phyloP scores from a whole-genome alignment of 208 protist species.

The Acanthamoeba quina region DNA sequence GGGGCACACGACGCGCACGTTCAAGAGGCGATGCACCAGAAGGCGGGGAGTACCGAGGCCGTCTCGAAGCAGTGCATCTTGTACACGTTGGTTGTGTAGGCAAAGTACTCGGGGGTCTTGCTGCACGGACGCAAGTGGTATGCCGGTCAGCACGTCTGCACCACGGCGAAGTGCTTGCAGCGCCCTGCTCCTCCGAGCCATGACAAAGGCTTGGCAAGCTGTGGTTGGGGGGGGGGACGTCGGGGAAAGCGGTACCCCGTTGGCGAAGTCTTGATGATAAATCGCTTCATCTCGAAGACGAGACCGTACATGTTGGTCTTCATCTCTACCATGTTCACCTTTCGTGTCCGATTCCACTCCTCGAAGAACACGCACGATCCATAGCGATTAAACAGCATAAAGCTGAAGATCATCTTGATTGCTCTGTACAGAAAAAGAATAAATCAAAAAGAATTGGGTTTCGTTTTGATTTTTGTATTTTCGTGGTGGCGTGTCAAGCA shows the following conservation, averaged over 20 bases:
- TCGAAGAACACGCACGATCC: slow-evolving; percentile 81
- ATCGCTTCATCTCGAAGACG: slow-evolving; percentile 78
- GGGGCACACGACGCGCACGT: background rate
- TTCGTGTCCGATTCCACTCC: slow-evolving; percentile 79
- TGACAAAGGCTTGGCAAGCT: too few species aligned
- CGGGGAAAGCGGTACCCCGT: slow-evolving; percentile 70
- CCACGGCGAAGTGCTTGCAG: too few species aligned
- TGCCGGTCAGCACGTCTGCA: background rate
- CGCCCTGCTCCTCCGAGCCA: background rate
- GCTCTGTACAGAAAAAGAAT: background rate
- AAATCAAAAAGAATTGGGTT: background rate
- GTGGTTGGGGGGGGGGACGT: background rate
- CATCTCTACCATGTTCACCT: slow-evolving; percentile 74
- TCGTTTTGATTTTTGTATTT: background rate
- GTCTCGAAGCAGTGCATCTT: slow-evolving; percentile 85
- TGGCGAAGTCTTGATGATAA: slow-evolving; percentile 73
- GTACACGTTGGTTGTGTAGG: slow-evolving; percentile 80
- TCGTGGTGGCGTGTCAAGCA: background rate
- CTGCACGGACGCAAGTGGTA: too few species aligned
- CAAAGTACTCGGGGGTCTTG: slow-evolving; percentile 76
- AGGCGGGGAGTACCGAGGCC: slow-evolving; percentile 45
- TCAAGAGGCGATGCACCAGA: background rate
- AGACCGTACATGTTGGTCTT: slow-evolving; percentile 82
- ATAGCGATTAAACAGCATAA: slow-evolving; percentile 79
- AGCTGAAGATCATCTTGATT: slow-evolving; percentile 81